A percentile compares a stretch with the other conserved stretches of the same genome.
Conservation (phyloP, 768 basidiomycete species). For the Exidia glandulosa region DNA sequence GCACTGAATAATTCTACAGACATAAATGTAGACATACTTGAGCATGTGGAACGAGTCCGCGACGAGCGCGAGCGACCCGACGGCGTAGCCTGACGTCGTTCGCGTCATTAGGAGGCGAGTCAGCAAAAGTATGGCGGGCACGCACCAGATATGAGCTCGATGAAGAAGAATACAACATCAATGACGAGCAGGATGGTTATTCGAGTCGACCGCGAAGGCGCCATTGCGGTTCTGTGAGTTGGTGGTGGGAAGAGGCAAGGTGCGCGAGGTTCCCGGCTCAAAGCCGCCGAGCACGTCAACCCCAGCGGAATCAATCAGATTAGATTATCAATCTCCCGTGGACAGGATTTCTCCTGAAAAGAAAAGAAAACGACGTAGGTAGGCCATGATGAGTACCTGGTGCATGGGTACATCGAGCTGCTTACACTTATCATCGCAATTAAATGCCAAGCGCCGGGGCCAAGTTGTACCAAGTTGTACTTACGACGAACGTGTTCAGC, state of each 20-base stretch:
- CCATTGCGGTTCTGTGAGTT: constrained; percentile 14
- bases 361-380: no score
- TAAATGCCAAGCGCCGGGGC: no score
- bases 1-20: constrained; percentile 1
- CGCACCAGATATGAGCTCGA: constrained; percentile 73
- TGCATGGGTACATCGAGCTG: no score
- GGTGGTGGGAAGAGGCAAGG: constrained; percentile 3
- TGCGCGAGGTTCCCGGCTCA: background rate
- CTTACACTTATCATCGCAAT: no score
- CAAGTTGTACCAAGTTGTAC: no score
- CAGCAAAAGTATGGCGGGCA: background rate
- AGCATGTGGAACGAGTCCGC: constrained; percentile 99
- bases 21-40: constrained; percentile 58
- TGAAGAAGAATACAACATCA: constrained; percentile 76
- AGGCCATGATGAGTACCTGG: no score
- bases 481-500: no score
- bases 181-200: constrained; percentile 73
- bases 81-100: constrained; percentile 64
- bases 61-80: constrained; percentile 88
- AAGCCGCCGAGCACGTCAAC: background rate
- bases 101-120: background rate
- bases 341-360: no score
- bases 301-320: no score
- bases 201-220: constrained; percentile 58
- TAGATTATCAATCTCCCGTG: no score